A percentile compares a stretch with the other conserved stretches of the same genome.
These are phyloP conservation scores for Fusarium sp. DNA, from an alignment of 2,329 filamentous ascomycete species.

Conservation along the genomic window DNA sequence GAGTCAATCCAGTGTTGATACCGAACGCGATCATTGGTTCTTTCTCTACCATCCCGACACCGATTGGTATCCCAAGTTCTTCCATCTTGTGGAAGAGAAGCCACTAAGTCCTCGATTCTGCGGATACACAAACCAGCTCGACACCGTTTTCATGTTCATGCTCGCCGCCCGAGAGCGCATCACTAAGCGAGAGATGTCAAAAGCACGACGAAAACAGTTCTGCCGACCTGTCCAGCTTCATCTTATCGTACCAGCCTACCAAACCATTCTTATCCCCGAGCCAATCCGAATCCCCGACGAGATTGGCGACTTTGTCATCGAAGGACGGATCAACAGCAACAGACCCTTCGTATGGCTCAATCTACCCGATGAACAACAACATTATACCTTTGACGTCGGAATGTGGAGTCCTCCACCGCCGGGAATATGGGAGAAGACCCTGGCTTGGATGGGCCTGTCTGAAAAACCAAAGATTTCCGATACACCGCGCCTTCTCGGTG, in stretches of 20 bases:
- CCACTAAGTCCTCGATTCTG: constrained; percentile 49
- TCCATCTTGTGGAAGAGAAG: constrained; percentile 48
- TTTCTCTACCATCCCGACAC: constrained; percentile 55
- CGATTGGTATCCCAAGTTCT: constrained; percentile 54
- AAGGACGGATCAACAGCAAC: constrained; percentile 52
- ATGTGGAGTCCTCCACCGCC: constrained; percentile 45
- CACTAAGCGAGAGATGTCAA: constrained; percentile 38
- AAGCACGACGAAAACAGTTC: constrained; percentile 36
- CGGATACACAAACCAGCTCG: constrained; percentile 53
- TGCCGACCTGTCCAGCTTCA: constrained; percentile 44
- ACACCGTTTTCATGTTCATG: constrained; percentile 53
- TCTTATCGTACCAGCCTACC: constrained; percentile 52
- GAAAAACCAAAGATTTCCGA: constrained; percentile 30
- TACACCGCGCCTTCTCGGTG: constrained; percentile 41
- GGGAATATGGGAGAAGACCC: constrained; percentile 41
- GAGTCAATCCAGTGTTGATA: constrained; percentile 45
- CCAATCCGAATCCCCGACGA: constrained; percentile 49
- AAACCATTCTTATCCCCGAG: constrained; percentile 50
- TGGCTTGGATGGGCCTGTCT: constrained; percentile 41
- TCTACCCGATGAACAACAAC: constrained; percentile 47
- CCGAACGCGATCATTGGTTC: constrained; percentile 48
- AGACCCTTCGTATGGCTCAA: constrained; percentile 51
- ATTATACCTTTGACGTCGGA: constrained; percentile 46
- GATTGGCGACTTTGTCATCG: constrained; percentile 51
- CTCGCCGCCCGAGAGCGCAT: constrained; percentile 45